Percentiles rank a stretch among this genome's conserved stretches.
phyloP scores from a whole-genome alignment of 2,329 filamentous ascomycete species.

The Fulvia fulva region DNA sequence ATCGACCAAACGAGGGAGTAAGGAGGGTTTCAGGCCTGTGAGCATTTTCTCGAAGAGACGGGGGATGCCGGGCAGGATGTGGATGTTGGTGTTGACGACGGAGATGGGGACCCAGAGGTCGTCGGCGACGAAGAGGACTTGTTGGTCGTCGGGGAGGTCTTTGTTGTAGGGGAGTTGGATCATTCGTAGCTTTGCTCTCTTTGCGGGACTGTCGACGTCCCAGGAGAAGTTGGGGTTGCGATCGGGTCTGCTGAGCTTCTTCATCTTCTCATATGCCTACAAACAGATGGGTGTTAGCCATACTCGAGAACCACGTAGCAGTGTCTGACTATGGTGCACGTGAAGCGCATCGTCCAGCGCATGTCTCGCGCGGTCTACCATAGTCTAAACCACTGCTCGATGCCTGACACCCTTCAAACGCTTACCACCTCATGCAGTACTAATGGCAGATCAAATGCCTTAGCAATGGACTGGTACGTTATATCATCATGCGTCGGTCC shows the following conservation, averaged over 20 bases:
- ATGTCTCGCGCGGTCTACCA: too few relatives aligned
- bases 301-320: too few relatives aligned
- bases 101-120: conserved; percentile 87
- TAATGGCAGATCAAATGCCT: conserved; percentile 75
- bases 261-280: conserved; percentile 83
- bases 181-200: conserved; percentile 85
- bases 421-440: conserved; percentile 71
- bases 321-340: too few relatives aligned
- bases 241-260: conserved; percentile 64
- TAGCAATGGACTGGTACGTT: conserved; percentile 89
- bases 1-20: conserved; percentile 70
- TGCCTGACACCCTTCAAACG: too few relatives aligned
- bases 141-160: conserved; percentile 56
- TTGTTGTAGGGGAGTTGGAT: conserved; percentile 77
- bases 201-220: conserved; percentile 73
- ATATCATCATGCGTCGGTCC: conserved; percentile 98
- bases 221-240: conserved; percentile 71
- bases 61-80: conserved; percentile 89
- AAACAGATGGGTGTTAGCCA: too few relatives aligned
- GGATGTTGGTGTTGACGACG: conserved; percentile 87
- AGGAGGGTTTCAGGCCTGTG: conserved; percentile 66
- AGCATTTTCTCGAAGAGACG: conserved; percentile 76
- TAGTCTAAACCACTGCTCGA: too few relatives aligned
- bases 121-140: conserved; percentile 74
- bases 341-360: too few relatives aligned